Evolutionary conservation across 2,329 filamentous ascomycete genomes (phyloP), one percentile per base, ranked within the genome.

Genomic region (Diaporthe nobilis): DNA sequence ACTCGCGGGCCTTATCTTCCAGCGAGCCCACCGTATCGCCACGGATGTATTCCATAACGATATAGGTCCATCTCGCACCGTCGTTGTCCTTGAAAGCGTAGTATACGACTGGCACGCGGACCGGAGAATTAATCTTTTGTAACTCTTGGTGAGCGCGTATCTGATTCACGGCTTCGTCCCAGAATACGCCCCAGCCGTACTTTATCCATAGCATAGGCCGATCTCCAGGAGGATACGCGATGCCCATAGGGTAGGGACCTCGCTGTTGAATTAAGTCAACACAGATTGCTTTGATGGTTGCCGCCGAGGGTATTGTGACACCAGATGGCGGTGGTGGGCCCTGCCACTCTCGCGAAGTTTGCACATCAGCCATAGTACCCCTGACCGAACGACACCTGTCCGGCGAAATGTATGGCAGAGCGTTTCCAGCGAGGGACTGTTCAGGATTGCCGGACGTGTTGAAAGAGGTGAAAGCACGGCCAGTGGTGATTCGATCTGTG

Each of bases 91-190:
- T 0, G 60, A 63, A 63, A 2, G 39, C 60, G 39, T 63, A 28
- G 60, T 63, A 63, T 31, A 31, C 1, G 37, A 28, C 60, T 63
- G 60, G 60, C n/a, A 44, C 60, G 37, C 60, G 60, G n/a, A 63
- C 60, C 39, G 60, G 60, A 44, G 60, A 63, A 44, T 63, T 13
- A n/a, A 63, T 63, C n/a, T 63, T 63, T 25, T 63, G 60, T 31
- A 63, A 31, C 60, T 63, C 60, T 44, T 63, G 39, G n/a, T 63
- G 60, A 44, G 39, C 39, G 39, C 60, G 60, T 31, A 44, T 28
- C 60, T 63, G 60, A 22, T 63, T 25, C 9, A 63, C 39, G n/a
- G 13, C 22, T 20, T 63, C 60, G 13, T 44, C 60, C 60, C 60
- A 63, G 60, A 10, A 22, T 3, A 63, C n/a, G 39, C 39, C n/a